These are phyloP conservation scores for Phyllosticta citribraziliensis DNA, from an alignment of 2,329 filamentous ascomycete species.

Conservation along the genomic window DNA sequence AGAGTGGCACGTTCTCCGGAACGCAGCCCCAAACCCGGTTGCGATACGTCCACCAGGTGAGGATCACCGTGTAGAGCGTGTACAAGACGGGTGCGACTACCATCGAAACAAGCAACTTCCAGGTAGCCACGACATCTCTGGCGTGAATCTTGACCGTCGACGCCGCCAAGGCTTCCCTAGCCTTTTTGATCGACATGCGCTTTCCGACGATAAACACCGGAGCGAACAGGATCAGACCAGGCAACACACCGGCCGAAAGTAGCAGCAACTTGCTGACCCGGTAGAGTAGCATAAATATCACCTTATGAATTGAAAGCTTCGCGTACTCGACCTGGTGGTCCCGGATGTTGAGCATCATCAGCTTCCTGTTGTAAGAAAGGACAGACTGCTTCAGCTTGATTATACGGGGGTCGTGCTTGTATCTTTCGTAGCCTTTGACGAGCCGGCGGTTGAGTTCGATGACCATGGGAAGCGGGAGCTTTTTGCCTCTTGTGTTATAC, in stretches of 20 bases:
- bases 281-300: conserved; percentile 69
- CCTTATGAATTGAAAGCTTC: conserved; percentile 66
- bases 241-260: conserved; percentile 71
- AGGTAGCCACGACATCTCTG: conserved; percentile 31
- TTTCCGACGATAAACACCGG: conserved; percentile 29
- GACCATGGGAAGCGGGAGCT: conserved; percentile 81
- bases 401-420: conserved; percentile 84
- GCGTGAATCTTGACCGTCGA: conserved; percentile 32
- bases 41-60: conserved; percentile 23
- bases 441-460: conserved; percentile 89
- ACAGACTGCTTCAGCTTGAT: conserved; percentile 65
- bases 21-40: conserved; percentile 78
- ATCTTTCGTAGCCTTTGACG: conserved; percentile 82
- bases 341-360: conserved; percentile 75
- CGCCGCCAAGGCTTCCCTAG: conserved; percentile 28
- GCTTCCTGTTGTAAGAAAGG: conserved; percentile 74
- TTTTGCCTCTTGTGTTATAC: conserved; percentile 91
- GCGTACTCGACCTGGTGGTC: conserved; percentile 94
- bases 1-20: conserved; percentile 70
- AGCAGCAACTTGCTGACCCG: conserved; percentile 67
- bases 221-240: conserved; percentile 77
- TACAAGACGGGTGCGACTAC: conserved; percentile 27
- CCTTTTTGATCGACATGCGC: conserved; percentile 28
- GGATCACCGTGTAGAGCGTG: conserved; percentile 21
- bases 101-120: conserved; percentile 33